These are phyloP conservation scores for Prunus campanulata DNA, from an alignment of 306 rosid genomes.

Conservation along the genomic window DNA sequence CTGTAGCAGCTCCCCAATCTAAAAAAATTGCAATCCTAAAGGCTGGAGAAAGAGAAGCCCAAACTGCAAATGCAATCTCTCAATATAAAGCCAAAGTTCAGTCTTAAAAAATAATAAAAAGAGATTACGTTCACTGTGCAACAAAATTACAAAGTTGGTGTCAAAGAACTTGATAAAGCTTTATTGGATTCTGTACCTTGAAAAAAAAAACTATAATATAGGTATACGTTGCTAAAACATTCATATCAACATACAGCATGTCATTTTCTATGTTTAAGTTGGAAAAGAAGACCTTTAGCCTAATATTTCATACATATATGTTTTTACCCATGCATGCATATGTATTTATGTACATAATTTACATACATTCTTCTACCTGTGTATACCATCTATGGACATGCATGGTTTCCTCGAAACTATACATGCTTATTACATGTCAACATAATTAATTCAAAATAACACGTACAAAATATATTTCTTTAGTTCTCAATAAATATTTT, in stretches of 20 bases:
- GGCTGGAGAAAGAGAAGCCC: background rate
- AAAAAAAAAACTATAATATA: background rate
- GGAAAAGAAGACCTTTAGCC: background rate
- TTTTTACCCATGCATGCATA: background rate
- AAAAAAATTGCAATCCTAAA: background rate
- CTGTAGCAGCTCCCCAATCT: background rate
- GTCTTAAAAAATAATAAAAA: background rate
- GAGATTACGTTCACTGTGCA: background rate
- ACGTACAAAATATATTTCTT: no score
- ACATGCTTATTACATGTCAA: background rate
- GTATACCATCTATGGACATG: background rate
- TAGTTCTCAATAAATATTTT: background rate
- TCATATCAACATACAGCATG: background rate
- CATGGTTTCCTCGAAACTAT: background rate
- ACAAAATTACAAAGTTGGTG: background rate
- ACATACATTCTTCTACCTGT: background rate
- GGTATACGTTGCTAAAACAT: background rate
- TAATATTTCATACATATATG: background rate
- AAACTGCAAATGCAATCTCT: conserved; percentile 13
- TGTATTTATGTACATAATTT: background rate
- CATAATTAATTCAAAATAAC: background rate
- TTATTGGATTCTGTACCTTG: background rate
- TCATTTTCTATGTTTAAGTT: background rate
- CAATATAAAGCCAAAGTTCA: conserved; percentile 16
- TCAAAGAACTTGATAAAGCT: background rate